A percentile compares a stretch with the other conserved stretches of the same genome.
Conservation (phyloP, 768 basidiomycete genomes). For the Mrakia frigida region DNA sequence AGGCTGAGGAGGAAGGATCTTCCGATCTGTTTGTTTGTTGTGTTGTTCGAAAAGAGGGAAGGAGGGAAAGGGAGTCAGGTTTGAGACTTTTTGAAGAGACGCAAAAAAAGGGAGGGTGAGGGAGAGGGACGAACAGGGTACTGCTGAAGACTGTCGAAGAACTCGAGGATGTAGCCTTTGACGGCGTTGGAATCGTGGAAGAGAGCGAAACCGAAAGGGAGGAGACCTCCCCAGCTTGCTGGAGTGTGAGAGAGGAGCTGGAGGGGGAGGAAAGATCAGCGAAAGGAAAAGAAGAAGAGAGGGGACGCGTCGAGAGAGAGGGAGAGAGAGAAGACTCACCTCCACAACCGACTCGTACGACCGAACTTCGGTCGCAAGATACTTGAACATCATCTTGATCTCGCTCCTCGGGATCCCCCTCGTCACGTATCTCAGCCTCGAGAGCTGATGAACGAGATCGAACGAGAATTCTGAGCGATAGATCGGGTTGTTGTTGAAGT, state of each 20-base stretch:
- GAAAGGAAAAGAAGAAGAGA: background rate
- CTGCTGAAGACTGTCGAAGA: conserved; percentile 71
- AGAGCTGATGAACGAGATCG: conserved; percentile 80
- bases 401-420: conserved; percentile 66
- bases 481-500: conserved; percentile 28
- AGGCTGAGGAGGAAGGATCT: conserved; percentile 68
- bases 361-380: conserved; percentile 64
- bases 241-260: conserved; percentile 24
- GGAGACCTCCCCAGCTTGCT: conserved; percentile 44
- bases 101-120: background rate
- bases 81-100: background rate
- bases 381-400: conserved; percentile 65
- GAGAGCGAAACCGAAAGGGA: conserved; percentile 79
- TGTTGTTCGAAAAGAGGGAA: conserved; percentile 27
- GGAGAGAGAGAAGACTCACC: conserved; percentile 49
- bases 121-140: conserved; percentile 58
- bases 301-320: background rate
- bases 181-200: conserved; percentile 79
- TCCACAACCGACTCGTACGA: conserved; percentile 86
- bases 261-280: background rate
- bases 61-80: background rate
- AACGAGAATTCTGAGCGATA: conserved; percentile 52
- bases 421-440: conserved; percentile 65
- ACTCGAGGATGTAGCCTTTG: conserved; percentile 71
- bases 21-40: too few species aligned